These are phyloP conservation scores for Magnolia kwangsiensis DNA, from an alignment of 164 flowering plant species.

Conservation along the genomic window DNA sequence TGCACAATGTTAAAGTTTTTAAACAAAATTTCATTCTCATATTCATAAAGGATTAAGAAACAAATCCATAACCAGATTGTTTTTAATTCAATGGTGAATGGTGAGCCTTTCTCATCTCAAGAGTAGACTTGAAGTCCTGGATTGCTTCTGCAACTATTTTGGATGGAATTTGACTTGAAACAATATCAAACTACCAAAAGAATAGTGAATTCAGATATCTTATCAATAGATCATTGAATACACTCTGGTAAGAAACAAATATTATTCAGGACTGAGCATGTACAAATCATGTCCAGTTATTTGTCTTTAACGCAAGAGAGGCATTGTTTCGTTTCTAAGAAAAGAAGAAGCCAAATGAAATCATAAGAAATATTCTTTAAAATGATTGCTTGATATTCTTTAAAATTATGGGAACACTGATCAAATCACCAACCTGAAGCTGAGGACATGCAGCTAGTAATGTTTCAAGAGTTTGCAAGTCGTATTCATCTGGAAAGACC, in stretches of 20 bases:
- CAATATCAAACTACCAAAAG: background rate
- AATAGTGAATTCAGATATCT: background rate
- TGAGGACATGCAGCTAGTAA: constrained; percentile 92
- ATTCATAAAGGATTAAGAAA: background rate
- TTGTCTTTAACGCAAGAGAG: background rate
- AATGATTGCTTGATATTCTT: background rate
- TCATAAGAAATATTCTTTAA: too few relatives aligned
- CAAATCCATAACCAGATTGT: background rate
- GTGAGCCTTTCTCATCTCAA: background rate
- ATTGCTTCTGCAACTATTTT: background rate
- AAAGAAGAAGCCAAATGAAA: too few relatives aligned
- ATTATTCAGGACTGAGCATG: background rate
- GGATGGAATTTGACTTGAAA: background rate
- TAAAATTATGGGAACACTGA: background rate
- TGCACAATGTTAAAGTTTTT: background rate
- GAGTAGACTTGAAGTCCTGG: background rate
- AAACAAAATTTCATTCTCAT: background rate
- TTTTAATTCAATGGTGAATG: background rate
- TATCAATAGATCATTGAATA: background rate
- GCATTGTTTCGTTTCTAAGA: too few relatives aligned
- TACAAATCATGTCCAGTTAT: background rate
- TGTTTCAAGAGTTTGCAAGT: constrained; percentile 93
- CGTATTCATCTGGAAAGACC: constrained; percentile 98
- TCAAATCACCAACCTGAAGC: constrained; percentile 65
- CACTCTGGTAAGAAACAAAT: background rate